Conservation (phyloP, 106 monocot genomes). For the Ottelia alismoides region DNA sequence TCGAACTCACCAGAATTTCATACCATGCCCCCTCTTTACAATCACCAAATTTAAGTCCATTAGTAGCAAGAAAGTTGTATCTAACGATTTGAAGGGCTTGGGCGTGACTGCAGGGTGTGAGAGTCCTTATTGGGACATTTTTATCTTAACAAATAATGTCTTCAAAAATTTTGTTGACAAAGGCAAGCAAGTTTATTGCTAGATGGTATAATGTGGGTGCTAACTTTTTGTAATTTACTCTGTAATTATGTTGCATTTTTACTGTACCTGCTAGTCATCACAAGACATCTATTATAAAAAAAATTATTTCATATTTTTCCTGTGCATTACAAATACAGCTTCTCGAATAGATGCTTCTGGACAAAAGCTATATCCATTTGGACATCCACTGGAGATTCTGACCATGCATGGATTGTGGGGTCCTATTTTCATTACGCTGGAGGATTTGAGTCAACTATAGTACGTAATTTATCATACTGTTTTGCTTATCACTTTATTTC, state of each 20-base stretch:
- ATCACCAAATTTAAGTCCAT: too few relatives aligned
- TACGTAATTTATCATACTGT: conserved; percentile 19
- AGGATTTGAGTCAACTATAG: conserved; percentile 80
- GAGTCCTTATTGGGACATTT: too few relatives aligned
- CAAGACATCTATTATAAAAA: background rate
- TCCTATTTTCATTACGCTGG: conserved; percentile 91
- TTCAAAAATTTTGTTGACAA: too few relatives aligned
- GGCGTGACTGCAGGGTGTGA: too few relatives aligned
- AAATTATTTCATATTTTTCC: too few relatives aligned
- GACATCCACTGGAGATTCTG: conserved; percentile 89
- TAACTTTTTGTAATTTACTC: background rate
- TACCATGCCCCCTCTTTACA: too few relatives aligned
- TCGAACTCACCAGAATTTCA: too few relatives aligned
- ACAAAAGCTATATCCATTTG: conserved; percentile 97
- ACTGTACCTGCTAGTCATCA: background rate
- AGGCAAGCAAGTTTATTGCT: background rate
- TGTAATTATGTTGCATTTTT: background rate
- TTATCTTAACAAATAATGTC: too few relatives aligned
- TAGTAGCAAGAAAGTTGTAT: too few relatives aligned
- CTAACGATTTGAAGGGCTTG: too few relatives aligned
- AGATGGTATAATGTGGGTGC: background rate
- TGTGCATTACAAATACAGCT: conserved; percentile 26
- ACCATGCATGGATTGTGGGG: conserved; percentile 94
- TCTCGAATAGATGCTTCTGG: conserved; percentile 91
- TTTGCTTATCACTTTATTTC: too few relatives aligned